phyloP scores from a whole-genome alignment of 768 basidiomycete genomes.

The Panaeolus cyanescens region DNA sequence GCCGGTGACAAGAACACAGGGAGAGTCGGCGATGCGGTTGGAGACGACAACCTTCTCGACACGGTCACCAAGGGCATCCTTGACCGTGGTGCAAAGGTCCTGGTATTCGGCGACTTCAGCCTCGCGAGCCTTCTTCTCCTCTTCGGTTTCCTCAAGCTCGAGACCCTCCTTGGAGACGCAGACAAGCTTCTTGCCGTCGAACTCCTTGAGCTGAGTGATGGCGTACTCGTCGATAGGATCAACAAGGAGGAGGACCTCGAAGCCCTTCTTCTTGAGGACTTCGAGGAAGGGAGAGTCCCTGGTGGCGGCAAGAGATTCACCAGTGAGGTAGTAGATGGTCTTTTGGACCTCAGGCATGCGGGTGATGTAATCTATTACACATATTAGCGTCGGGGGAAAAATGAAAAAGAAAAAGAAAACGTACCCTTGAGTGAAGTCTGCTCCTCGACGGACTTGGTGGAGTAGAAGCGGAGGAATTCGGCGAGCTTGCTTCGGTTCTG shows the following conservation, averaged over 20 bases:
- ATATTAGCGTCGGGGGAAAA: neutral
- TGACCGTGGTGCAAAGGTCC: slow-evolving; percentile 92
- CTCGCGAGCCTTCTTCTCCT: slow-evolving; percentile 93
- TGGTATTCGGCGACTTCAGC: slow-evolving; percentile 80
- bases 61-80: slow-evolving; percentile 98
- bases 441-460: slow-evolving; percentile 93
- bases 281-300: slow-evolving; percentile 98
- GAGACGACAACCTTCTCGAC: slow-evolving; percentile 99
- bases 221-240: slow-evolving; percentile 99
- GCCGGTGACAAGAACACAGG: slow-evolving; percentile 96
- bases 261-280: slow-evolving; percentile 99
- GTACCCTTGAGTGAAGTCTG: slow-evolving; percentile 89
- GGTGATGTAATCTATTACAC: slow-evolving; percentile 89
- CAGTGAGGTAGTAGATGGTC: slow-evolving; percentile 98
- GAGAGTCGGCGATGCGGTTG: slow-evolving; percentile 96
- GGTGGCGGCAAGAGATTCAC: slow-evolving; percentile 90
- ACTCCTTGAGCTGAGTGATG: slow-evolving; percentile 98
- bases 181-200: slow-evolving; percentile 95
- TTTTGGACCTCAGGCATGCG: slow-evolving; percentile 99
- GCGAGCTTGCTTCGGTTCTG: slow-evolving; percentile 99
- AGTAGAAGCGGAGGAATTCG: slow-evolving; percentile 98
- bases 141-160: slow-evolving; percentile 98
- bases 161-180: slow-evolving; percentile 99
- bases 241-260: slow-evolving; percentile 95
- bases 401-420: slow-evolving; percentile 5